Conservation (phyloP, 441 rosid species). For the Bruguiera hainesii region DNA sequence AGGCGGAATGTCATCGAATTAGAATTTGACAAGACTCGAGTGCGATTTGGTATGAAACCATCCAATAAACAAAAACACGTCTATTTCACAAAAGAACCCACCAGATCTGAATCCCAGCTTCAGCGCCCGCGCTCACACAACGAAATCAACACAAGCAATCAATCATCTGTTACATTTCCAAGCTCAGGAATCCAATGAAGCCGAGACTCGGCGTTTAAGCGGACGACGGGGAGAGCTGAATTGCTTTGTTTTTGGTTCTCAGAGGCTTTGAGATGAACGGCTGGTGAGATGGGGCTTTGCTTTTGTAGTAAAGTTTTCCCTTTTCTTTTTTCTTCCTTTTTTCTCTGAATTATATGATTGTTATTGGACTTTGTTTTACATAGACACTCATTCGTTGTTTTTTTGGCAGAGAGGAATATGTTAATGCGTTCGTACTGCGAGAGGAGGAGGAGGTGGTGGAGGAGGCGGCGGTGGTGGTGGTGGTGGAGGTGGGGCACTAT, state of each 20-base stretch:
- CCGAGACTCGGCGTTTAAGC: neutral
- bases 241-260: neutral
- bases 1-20: neutral
- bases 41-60: neutral
- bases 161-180: neutral
- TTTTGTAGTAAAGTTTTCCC: too few relatives aligned
- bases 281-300: too few relatives aligned
- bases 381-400: too few relatives aligned
- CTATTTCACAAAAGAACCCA: neutral
- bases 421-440: too few relatives aligned
- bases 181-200: neutral
- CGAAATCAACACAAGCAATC: neutral
- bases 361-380: too few relatives aligned
- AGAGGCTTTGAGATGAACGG: too few relatives aligned
- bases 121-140: neutral
- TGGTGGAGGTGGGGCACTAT: too few relatives aligned
- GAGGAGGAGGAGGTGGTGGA: too few relatives aligned
- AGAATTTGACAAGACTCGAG: slow-evolving; percentile 4
- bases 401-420: too few relatives aligned
- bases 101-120: slow-evolving; percentile 15
- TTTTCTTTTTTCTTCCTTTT: too few relatives aligned
- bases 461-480: too few relatives aligned
- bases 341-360: too few relatives aligned
- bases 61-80: neutral
- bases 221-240: neutral